Base-by-base conservation (phyloP, 1,284 basidiomycete species). In the Rhodotorula sp. region DNA sequence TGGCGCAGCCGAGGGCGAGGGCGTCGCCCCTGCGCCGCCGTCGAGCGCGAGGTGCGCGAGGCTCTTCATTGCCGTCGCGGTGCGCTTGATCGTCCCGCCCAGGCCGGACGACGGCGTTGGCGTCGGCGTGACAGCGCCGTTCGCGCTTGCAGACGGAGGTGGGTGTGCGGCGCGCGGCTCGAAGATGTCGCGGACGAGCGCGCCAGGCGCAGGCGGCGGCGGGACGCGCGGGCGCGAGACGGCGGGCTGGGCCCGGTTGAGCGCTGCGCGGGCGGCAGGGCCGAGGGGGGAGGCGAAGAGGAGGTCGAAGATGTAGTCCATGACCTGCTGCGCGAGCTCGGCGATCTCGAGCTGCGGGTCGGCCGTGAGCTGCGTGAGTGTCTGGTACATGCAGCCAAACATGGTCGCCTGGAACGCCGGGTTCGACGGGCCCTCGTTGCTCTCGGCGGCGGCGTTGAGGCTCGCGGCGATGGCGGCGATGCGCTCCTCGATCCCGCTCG, bases 331-430 rank as follows among this genome's bases (percentile, higher is more conserved):
- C 0, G 95, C 94, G 79, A 92, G 88, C 13, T 90, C 89, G 0
- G 93, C 90, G 8, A 99, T 94, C 80, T 98, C 95, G 61, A 90
- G 88, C 80, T 96, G 93, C 0, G 95, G 91, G 79, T 99, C 97
- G 19, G 91, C 90, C 1, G 93, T 93, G 19, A 99, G 85, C 81
- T 98, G 95, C 66, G 98, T 85, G 19, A 99, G 85, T 6, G 91
- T 87, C 46, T 91, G 90, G 79, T 93, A 97, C 77, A 98, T 91
- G 37, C 94, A 94, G 29, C 66, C 55, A 60, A 79, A 79, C 71
- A 79, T 76, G 61, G 76, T 73, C 51, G 72, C 74, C 61, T 75
- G 75, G 72, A 79, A 79, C 22, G 72, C 67, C 3, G 78, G 73
- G 39, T 76, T 73, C 17, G 71, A 73, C 12, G 76, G 71, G 0